Percentiles rank a stretch among this genome's conserved stretches.
phyloP scores from a whole-genome alignment of 331 rosid species.

The Malus hybrid region DNA sequence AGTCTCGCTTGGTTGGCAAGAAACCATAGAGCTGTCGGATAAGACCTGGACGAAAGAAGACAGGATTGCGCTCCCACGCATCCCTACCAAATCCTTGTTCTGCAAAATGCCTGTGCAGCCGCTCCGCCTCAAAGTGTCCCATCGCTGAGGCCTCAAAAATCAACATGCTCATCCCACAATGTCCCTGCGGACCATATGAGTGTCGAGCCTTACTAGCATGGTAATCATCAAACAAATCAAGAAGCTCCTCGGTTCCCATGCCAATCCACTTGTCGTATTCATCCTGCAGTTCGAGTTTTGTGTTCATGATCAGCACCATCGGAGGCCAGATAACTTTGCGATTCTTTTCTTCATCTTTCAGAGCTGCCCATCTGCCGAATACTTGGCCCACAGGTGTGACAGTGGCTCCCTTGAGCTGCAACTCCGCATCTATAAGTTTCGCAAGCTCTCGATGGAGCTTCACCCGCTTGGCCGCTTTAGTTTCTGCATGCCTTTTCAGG shows the following conservation, averaged over 20 bases:
- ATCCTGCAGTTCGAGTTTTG: slow-evolving; percentile 25
- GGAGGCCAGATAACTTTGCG: slow-evolving; percentile 57
- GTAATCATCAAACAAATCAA: slow-evolving; percentile 47
- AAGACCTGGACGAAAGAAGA: slow-evolving; percentile 48
- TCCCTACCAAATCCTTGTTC: slow-evolving; percentile 62
- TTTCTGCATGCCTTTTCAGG: slow-evolving; percentile 36
- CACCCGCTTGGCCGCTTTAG: slow-evolving; percentile 31
- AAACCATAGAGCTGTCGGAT: slow-evolving; percentile 73
- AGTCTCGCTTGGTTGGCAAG: slow-evolving; percentile 64
- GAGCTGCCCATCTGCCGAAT: slow-evolving; percentile 36
- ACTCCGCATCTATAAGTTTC: slow-evolving; percentile 35
- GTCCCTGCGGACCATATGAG: slow-evolving; percentile 84
- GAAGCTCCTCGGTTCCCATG: slow-evolving; percentile 88
- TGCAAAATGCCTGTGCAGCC: slow-evolving; percentile 57
- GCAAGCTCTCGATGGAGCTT: slow-evolving; percentile 41
- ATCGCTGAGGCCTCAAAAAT: slow-evolving; percentile 77
- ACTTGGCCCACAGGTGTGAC: slow-evolving; percentile 12
- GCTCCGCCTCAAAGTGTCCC: slow-evolving; percentile 81
- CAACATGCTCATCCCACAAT: slow-evolving; percentile 69
- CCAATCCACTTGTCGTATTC: slow-evolving; percentile 54
- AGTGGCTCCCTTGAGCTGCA: slow-evolving; percentile 17
- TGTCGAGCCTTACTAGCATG: slow-evolving; percentile 54
- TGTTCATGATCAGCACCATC: slow-evolving; percentile 38
- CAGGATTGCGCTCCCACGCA: slow-evolving; percentile 48
- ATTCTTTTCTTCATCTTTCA: slow-evolving; percentile 30